phyloP scores from a whole-genome alignment of 179 eudicot species.

The Silene noctiflora region DNA sequence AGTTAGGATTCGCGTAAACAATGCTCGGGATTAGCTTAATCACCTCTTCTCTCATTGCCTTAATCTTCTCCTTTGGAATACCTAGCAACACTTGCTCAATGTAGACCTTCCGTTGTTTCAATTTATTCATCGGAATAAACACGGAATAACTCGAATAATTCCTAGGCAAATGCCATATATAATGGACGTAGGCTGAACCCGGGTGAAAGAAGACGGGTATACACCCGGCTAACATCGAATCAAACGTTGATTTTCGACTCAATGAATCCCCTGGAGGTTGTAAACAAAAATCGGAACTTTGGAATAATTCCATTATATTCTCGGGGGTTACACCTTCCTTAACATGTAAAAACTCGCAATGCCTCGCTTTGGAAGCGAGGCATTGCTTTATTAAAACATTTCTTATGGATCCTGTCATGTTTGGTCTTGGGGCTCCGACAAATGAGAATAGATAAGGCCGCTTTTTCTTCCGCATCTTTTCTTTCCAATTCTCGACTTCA shows the following conservation, averaged over 20 bases:
- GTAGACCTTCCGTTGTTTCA: constrained; percentile 20
- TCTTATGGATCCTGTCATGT: constrained; percentile 21
- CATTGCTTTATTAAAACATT: constrained; percentile 31
- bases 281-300: constrained; percentile 28
- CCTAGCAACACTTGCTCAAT: constrained; percentile 25
- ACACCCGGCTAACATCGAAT: constrained; percentile 27
- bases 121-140: constrained; percentile 19
- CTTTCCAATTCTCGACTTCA: constrained; percentile 25
- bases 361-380: not conserved
- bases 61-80: constrained; percentile 23
- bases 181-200: constrained; percentile 27
- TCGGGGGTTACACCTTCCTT: constrained; percentile 18
- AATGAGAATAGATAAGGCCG: constrained; percentile 36
- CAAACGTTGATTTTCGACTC: constrained; percentile 26
- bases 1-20: constrained; percentile 29
- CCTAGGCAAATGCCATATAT: constrained; percentile 29
- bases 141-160: constrained; percentile 25
- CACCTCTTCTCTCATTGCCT: constrained; percentile 40
- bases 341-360: constrained; percentile 19
- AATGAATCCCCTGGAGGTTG: constrained; percentile 33
- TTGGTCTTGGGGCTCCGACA: constrained; percentile 33
- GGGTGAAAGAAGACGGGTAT: constrained; percentile 33
- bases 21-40: constrained; percentile 36
- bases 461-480: constrained; percentile 5
- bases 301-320: constrained; percentile 27